phyloP scores from a whole-genome alignment of 1,284 basidiomycete species.

The Boletus coffeatus region DNA sequence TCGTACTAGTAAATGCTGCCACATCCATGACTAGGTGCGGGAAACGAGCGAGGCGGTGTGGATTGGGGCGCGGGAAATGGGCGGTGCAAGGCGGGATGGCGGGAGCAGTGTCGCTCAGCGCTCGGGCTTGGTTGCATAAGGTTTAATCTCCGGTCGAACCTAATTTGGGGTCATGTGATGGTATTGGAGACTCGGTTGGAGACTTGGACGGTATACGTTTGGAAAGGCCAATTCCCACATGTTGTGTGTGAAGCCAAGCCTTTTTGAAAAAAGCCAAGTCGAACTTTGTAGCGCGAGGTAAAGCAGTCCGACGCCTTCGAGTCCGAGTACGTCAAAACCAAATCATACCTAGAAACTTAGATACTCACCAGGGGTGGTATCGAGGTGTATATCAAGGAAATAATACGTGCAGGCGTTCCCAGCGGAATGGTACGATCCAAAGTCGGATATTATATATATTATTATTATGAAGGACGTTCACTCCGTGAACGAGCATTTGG shows the following conservation, averaged over 20 bases:
- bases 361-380: slow-evolving; percentile 83
- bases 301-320: slow-evolving; percentile 76
- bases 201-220: no score
- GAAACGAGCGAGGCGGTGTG: no score
- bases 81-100: no score
- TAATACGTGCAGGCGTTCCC: slow-evolving; percentile 88
- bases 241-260: slow-evolving; percentile 33
- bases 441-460: slow-evolving; percentile 46
- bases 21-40: no score
- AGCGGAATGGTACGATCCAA: slow-evolving; percentile 60
- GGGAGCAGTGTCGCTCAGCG: no score
- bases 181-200: no score
- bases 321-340: slow-evolving; percentile 8
- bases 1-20: no score
- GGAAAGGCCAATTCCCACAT: no score
- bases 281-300: slow-evolving; percentile 72
- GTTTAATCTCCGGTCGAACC: no score
- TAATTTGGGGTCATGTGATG: no score
- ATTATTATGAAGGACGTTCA: slow-evolving; percentile 60
- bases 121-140: no score
- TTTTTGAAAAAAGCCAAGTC: slow-evolving; percentile 65
- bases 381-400: slow-evolving; percentile 92
- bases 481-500: slow-evolving; percentile 84
- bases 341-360: background rate
- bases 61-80: no score